Percentiles rank a stretch among this genome's conserved stretches.
These are phyloP conservation scores for Tricholoma furcatifolium DNA, from an alignment of 768 basidiomycete species.

Conservation along the genomic window DNA sequence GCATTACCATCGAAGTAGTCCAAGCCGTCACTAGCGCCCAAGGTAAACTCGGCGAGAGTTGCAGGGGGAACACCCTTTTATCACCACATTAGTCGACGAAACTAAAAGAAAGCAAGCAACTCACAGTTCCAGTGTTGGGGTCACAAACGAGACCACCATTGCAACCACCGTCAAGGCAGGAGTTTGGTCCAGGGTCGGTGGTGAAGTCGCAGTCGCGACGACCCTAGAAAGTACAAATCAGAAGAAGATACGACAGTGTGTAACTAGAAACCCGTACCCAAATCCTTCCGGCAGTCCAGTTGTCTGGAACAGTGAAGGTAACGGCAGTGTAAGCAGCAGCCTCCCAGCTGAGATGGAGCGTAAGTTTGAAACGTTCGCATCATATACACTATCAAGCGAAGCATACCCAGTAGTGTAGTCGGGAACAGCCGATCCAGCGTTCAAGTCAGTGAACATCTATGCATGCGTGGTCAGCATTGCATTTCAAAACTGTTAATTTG, in stretches of 20 bases:
- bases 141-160: constrained; percentile 67
- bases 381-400: neutral
- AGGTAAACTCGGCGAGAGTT: constrained; percentile 67
- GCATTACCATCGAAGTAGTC: constrained; percentile 62
- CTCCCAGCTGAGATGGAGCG: constrained; percentile 33
- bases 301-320: constrained; percentile 54
- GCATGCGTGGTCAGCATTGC: neutral
- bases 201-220: constrained; percentile 65
- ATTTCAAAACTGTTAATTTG: neutral
- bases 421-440: constrained; percentile 47
- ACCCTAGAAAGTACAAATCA: constrained; percentile 37
- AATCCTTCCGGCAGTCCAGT: constrained; percentile 66
- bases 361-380: neutral
- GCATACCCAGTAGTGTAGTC: constrained; percentile 44
- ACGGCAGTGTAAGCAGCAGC: constrained; percentile 36
- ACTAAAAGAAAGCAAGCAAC: constrained; percentile 3
- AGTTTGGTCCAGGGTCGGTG: constrained; percentile 50
- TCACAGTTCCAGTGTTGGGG: constrained; percentile 46
- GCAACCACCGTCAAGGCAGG: constrained; percentile 66
- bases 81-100: neutral
- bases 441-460: constrained; percentile 60
- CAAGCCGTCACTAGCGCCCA: constrained; percentile 36
- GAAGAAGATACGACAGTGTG: neutral
- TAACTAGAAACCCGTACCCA: constrained; percentile 35
- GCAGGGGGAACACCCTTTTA: constrained; percentile 63